Conservation (phyloP, 2,329 filamentous ascomycete species). For the Trichothecium sympodiale region DNA sequence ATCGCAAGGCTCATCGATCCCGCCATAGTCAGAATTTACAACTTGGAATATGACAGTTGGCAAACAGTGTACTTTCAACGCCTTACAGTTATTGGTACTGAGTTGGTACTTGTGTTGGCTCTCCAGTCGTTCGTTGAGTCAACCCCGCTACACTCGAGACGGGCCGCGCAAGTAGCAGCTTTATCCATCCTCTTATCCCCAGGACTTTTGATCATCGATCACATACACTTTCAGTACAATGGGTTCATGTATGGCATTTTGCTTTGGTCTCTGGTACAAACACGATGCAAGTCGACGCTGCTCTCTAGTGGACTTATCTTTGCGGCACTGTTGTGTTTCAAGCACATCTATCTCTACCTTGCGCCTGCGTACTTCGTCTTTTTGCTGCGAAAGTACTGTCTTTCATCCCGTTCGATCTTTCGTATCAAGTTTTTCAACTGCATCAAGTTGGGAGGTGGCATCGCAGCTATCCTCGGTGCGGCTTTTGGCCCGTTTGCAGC, state of each 20-base stretch:
- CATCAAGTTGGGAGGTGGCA: constrained; percentile 67
- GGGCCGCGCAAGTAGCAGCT: constrained; percentile 73
- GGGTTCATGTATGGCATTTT: constrained; percentile 90
- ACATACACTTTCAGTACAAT: constrained; percentile 99
- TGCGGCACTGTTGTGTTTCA: constrained; percentile 78
- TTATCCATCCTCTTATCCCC: constrained; percentile 86
- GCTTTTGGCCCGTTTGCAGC: constrained; percentile 84
- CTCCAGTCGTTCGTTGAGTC: constrained; percentile 72
- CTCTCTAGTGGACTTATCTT: constrained; percentile 75
- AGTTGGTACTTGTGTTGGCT: constrained; percentile 74
- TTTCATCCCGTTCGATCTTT: constrained; percentile 67
- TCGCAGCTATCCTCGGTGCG: constrained; percentile 59
- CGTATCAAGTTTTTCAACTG: constrained; percentile 67
- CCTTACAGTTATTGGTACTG: constrained; percentile 73
- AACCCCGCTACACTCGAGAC: constrained; percentile 52
- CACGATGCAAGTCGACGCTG: constrained; percentile 62
- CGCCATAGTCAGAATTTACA: constrained; percentile 69
- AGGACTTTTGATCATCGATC: constrained; percentile 90
- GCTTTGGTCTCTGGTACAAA: constrained; percentile 74
- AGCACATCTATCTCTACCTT: constrained; percentile 96
- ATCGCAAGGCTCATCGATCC: constrained; percentile 67
- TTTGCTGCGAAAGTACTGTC: constrained; percentile 78
- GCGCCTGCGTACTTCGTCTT: constrained; percentile 94
- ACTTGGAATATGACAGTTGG: constrained; percentile 82
- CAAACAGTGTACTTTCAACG: constrained; percentile 91